These are phyloP conservation scores for Paracamarosporium sp. DNA, from an alignment of 2,329 filamentous ascomycete genomes.

Conservation along the genomic window DNA sequence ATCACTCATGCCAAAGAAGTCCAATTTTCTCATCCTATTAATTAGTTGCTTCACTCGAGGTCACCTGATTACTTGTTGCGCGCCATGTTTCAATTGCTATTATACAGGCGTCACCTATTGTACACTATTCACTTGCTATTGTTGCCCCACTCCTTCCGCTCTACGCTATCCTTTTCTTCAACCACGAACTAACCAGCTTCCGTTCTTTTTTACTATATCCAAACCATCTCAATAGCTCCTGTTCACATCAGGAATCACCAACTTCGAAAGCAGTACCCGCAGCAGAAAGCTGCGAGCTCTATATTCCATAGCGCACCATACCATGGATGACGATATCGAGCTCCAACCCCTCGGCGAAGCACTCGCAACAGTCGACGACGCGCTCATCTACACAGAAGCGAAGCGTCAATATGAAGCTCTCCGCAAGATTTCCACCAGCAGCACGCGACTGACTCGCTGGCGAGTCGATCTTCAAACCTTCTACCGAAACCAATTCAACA, in stretches of 20 bases:
- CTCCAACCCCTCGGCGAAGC: slow-evolving; percentile 10
- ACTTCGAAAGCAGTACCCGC: background rate
- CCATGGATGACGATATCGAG: background rate
- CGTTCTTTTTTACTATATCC: background rate
- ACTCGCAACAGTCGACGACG: slow-evolving; percentile 5
- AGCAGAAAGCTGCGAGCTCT: background rate
- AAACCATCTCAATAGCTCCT: background rate
- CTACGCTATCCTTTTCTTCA: background rate
- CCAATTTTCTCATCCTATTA: background rate
- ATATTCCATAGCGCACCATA: background rate
- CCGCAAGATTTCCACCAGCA: background rate
- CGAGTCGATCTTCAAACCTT: slow-evolving; percentile 4
- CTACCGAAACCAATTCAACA: slow-evolving; percentile 11
- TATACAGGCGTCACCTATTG: background rate
- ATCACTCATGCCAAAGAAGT: background rate
- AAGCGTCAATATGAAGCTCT: slow-evolving; percentile 17
- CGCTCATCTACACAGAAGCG: slow-evolving; percentile 14
- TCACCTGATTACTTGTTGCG: background rate
- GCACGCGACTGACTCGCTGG: background rate
- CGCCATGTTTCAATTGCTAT: background rate
- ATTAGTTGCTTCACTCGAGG: background rate
- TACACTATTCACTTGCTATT: background rate
- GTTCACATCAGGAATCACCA: too few species aligned
- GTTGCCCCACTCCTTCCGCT: background rate
- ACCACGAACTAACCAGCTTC: background rate